These are phyloP conservation scores for Boechera divaricarpa DNA, from an alignment of 345 rosid species.

Conservation along the genomic window DNA sequence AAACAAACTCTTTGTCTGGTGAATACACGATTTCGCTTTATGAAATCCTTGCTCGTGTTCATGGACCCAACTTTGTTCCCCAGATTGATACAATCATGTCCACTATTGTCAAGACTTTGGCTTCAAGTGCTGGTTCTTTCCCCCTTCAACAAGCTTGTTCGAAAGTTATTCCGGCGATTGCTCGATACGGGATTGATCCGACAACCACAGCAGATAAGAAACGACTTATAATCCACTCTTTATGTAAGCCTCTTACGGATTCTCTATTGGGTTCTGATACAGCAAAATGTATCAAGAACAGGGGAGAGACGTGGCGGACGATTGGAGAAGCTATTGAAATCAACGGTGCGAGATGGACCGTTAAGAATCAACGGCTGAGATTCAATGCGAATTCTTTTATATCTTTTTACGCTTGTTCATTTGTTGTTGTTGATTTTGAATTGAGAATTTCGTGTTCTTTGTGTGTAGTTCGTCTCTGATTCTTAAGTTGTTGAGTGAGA, in stretches of 20 bases:
- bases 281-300: too few relatives aligned
- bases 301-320: too few relatives aligned
- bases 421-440: too few relatives aligned
- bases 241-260: constrained; percentile 83
- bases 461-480: too few relatives aligned
- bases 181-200: constrained; percentile 86
- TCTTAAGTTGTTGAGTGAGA: too few relatives aligned
- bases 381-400: too few relatives aligned
- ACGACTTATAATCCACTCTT: constrained; percentile 71
- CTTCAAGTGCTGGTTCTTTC: constrained; percentile 91
- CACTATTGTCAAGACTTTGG: constrained; percentile 78
- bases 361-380: too few relatives aligned
- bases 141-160: constrained; percentile 98
- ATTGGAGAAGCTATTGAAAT: too few relatives aligned
- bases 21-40: constrained; percentile 94
- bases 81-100: constrained; percentile 89
- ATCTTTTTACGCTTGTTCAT: too few relatives aligned
- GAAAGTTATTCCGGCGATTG: constrained; percentile 88
- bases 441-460: too few relatives aligned
- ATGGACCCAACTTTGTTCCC: constrained; percentile 89
- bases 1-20: constrained; percentile 76
- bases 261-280: constrained; percentile 75
- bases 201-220: constrained; percentile 74
- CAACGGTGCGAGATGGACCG: too few relatives aligned
- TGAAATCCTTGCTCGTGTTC: constrained; percentile 94